Conservation (phyloP, 495 filamentous ascomycete species). For the Hypoxylon perforatum region DNA sequence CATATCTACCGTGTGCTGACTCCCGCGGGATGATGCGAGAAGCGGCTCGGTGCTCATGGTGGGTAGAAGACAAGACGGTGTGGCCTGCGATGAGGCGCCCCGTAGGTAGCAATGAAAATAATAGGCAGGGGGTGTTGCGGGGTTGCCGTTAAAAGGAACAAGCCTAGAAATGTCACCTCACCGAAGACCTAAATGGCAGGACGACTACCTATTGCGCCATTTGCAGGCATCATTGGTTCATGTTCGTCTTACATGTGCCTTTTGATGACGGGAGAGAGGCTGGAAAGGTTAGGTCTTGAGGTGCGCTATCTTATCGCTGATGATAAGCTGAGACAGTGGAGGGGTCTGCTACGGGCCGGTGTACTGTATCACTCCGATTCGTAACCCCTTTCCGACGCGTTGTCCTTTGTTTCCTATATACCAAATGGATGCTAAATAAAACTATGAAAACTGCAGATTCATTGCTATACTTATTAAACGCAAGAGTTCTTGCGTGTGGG, state of each 20-base stretch:
- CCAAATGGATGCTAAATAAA: too few species aligned
- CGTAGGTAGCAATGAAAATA: not conserved
- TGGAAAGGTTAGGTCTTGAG: not conserved
- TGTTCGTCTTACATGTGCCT: constrained; percentile 8
- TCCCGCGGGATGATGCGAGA: constrained; percentile 19
- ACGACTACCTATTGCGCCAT: constrained; percentile 27
- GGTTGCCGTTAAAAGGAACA: not conserved
- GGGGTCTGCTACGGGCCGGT: not conserved
- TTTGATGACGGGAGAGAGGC: constrained; percentile 3
- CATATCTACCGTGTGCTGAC: constrained; percentile 26
- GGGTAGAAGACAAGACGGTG: constrained; percentile 12
- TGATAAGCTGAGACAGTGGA: constrained; percentile 1
- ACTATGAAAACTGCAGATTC: too few species aligned
- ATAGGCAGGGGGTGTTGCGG: constrained; percentile 6
- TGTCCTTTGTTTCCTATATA: too few species aligned
- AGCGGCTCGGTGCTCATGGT: constrained; percentile 39
- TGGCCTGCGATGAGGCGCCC: not conserved
- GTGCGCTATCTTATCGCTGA: constrained; percentile 17
- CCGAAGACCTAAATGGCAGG: constrained; percentile 14
- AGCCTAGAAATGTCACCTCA: constrained; percentile 7
- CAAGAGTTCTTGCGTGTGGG: too few species aligned
- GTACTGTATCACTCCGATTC: too few species aligned
- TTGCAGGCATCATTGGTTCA: constrained; percentile 20
- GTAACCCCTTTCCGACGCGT: too few species aligned
- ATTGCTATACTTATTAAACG: too few species aligned